phyloP scores from a whole-genome alignment of 192 early-diverging fungal genomes.

The Glomus cerebriforme region DNA sequence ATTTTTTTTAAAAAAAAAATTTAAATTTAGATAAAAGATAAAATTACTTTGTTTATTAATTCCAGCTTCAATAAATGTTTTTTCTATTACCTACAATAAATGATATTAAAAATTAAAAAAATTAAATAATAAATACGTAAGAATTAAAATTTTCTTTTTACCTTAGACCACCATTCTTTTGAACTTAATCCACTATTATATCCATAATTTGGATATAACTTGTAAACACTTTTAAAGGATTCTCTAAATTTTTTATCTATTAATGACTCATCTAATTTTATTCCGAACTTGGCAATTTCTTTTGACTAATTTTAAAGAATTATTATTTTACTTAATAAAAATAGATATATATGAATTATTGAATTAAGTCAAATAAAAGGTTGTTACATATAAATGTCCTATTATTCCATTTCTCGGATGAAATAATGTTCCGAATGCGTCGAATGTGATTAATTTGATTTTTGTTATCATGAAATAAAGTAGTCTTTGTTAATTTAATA shows the following conservation, averaged over 20 bases:
- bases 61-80: conserved; percentile 48
- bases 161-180: conserved; percentile 57
- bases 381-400: conserved; percentile 45
- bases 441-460: conserved; percentile 63
- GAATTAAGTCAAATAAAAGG: background rate
- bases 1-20: background rate
- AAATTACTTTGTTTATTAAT: conserved; percentile 37
- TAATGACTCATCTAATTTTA: conserved; percentile 36
- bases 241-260: conserved; percentile 41
- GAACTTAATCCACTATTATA: conserved; percentile 42
- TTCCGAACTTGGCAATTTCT: conserved; percentile 46
- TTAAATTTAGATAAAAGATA: background rate
- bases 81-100: conserved; percentile 41
- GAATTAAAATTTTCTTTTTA: conserved; percentile 12
- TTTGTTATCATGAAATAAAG: background rate
- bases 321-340: no score
- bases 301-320: conserved; percentile 29
- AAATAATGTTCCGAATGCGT: conserved; percentile 64
- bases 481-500: no score
- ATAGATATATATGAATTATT: background rate
- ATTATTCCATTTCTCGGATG: conserved; percentile 49
- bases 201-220: conserved; percentile 58
- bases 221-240: conserved; percentile 45
- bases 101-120: background rate
- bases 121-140: background rate